phyloP scores from a whole-genome alignment of 1,284 basidiomycete species.

The Trichosporon faecale region DNA sequence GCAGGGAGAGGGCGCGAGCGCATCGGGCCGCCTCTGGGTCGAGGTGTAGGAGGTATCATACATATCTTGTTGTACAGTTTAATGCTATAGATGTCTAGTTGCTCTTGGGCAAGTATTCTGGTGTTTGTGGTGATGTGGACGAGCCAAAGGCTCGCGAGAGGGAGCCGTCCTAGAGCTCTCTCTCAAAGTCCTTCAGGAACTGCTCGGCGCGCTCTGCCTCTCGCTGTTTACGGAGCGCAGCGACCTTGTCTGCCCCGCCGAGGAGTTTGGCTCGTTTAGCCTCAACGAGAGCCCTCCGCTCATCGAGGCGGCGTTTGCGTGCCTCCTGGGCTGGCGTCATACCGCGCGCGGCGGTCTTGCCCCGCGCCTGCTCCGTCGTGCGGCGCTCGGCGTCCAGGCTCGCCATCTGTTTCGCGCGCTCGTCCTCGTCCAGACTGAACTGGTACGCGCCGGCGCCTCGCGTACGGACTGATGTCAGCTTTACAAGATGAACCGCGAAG shows the following conservation, averaged over 20 bases:
- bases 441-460: slow-evolving; percentile 80
- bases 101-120: neutral
- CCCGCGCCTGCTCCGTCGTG: slow-evolving; percentile 68
- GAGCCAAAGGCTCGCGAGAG: neutral
- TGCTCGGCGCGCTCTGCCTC: slow-evolving; percentile 38
- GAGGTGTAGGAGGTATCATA: slow-evolving; percentile 19
- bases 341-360: slow-evolving; percentile 42
- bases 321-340: slow-evolving; percentile 59
- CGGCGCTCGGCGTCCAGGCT: slow-evolving; percentile 63
- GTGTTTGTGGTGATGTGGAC: neutral
- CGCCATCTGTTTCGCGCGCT: slow-evolving; percentile 71
- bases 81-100: slow-evolving; percentile 2
- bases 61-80: slow-evolving; percentile 17
- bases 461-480: slow-evolving; percentile 57
- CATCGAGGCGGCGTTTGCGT: slow-evolving; percentile 77
- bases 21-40: slow-evolving; percentile 26
- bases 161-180: slow-evolving; percentile 26
- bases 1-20: slow-evolving; percentile 25
- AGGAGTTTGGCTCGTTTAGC: slow-evolving; percentile 70
- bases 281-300: slow-evolving; percentile 69
- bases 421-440: slow-evolving; percentile 77
- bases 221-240: slow-evolving; percentile 23
- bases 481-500: neutral
- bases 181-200: slow-evolving; percentile 38
- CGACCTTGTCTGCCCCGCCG: slow-evolving; percentile 42